Base-by-base conservation (phyloP, 768 basidiomycete genomes). In the Leucogyrophana mollusca region DNA sequence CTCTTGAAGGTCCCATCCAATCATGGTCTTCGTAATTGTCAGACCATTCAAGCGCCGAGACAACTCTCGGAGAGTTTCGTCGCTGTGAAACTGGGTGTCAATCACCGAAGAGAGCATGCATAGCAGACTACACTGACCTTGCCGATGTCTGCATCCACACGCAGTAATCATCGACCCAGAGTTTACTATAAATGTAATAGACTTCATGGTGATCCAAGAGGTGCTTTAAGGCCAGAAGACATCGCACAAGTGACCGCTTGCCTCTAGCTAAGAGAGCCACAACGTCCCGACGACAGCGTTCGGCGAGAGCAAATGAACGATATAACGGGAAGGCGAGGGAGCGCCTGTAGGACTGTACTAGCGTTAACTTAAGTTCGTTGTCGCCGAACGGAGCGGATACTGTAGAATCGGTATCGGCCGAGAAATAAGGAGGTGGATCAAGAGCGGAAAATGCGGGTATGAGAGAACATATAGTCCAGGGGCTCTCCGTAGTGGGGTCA, bases 401-500 rank as follows among this genome's bases (percentile, higher is more conserved):
- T 14, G 47, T 37, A n/a, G 51, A 38, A 22, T n/a, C 21, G 25
- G 38, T 34, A 32, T 52, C 41, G 27, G 34, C 46, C 45, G 20
- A 56, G 45, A 18, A 46, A 53, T 79, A 80, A n/a, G 76, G 76
- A 17, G 82, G 78, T 22, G 84, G 80, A 60, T 91, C 87, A 23
- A 94, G 79, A 1, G 90, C 85, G n/a, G 90, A 82, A 65, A 94
- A 90, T 2, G 82, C 80, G 38, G 90, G 84, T 10, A 79, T 79
- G 41, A 94, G 73, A 23, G 68, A 73, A 53, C 81, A 76, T 43
- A 94, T 74, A 2, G 91, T 94, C 90, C 90, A 94, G 11, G 87
- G 85, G 61, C 90, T 92, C 64, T 94, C 91, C 6, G 88, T 77
- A 3, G 87, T 90, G n/a, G 89, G 80, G 50, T 94, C 90, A 39